phyloP scores from a whole-genome alignment of 148 eudicot genomes.

The Amaranthus palmeri region DNA sequence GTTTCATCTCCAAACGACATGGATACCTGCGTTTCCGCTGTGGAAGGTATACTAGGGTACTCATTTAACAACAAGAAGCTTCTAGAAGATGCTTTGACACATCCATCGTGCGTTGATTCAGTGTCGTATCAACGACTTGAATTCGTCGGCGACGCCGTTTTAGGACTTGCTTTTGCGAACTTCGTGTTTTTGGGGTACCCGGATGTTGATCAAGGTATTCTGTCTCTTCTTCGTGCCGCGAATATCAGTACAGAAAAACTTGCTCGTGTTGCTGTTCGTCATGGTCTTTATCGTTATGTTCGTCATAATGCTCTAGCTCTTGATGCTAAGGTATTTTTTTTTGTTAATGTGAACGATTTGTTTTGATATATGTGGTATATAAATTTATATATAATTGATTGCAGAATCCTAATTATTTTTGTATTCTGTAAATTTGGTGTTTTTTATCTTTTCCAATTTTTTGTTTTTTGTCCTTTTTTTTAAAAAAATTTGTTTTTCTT shows the following conservation, averaged over 20 bases:
- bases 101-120: slow-evolving; percentile 48
- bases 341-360: neutral
- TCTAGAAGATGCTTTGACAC: slow-evolving; percentile 68
- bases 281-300: slow-evolving; percentile 45
- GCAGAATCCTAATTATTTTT: too few species aligned
- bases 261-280: slow-evolving; percentile 66
- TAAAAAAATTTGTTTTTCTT: too few species aligned
- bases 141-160: slow-evolving; percentile 77
- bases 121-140: slow-evolving; percentile 71
- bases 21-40: slow-evolving; percentile 33
- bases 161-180: slow-evolving; percentile 52
- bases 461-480: too few species aligned
- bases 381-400: too few species aligned
- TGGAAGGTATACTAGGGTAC: slow-evolving; percentile 53
- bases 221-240: slow-evolving; percentile 57
- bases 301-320: slow-evolving; percentile 50
- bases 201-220: slow-evolving; percentile 46
- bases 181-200: slow-evolving; percentile 49
- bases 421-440: too few species aligned
- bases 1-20: slow-evolving; percentile 18
- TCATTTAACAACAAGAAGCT: slow-evolving; percentile 42
- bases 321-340: slow-evolving; percentile 45
- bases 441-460: too few species aligned
- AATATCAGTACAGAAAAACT: slow-evolving; percentile 77
- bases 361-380: neutral